A percentile compares a stretch with the other conserved stretches of the same genome.
Evolutionary conservation across 345 rosid species (phyloP).

Genomic region (Lumnitzera littorea): DNA sequence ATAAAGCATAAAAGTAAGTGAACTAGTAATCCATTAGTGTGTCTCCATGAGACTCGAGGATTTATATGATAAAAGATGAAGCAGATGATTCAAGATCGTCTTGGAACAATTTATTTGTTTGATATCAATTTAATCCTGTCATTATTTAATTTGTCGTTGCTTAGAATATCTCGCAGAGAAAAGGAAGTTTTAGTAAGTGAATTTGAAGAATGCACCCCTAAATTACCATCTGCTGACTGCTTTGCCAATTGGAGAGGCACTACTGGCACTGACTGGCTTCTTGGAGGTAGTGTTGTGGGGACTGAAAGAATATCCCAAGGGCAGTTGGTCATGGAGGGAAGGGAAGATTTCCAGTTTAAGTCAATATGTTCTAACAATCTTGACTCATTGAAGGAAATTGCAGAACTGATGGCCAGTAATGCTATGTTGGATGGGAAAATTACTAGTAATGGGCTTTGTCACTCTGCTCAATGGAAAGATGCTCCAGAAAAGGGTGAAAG

Average conservation of each 20-base stretch:
- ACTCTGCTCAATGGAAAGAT: constrained; percentile 36
- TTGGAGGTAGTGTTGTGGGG: constrained; percentile 15
- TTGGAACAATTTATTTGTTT: too few species aligned
- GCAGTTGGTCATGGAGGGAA: constrained; percentile 5
- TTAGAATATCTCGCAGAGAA: too few species aligned
- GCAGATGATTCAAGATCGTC: too few species aligned
- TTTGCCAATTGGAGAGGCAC: constrained; percentile 21
- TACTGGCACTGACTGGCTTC: constrained; percentile 16
- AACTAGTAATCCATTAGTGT: too few species aligned
- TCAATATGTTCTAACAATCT: constrained; percentile 20
- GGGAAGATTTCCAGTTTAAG: constrained; percentile 11
- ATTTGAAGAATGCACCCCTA: constrained; percentile 23
- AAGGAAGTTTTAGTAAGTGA: constrained; percentile 5
- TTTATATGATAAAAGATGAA: too few species aligned
- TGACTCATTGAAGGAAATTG: constrained; percentile 12
- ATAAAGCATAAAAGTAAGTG: too few species aligned
- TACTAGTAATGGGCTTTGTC: constrained; percentile 12
- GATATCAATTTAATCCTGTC: too few species aligned
- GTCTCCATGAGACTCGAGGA: too few species aligned
- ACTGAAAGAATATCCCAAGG: constrained; percentile 14
- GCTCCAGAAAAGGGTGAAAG: constrained; percentile 28
- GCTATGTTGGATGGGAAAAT: constrained; percentile 7
- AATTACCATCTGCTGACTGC: constrained; percentile 10
- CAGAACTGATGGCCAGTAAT: constrained; percentile 11
- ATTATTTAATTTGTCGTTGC: too few species aligned